Evolutionary conservation across 2,329 filamentous ascomycete species (phyloP).

Genomic region (Fusarium sororula): DNA sequence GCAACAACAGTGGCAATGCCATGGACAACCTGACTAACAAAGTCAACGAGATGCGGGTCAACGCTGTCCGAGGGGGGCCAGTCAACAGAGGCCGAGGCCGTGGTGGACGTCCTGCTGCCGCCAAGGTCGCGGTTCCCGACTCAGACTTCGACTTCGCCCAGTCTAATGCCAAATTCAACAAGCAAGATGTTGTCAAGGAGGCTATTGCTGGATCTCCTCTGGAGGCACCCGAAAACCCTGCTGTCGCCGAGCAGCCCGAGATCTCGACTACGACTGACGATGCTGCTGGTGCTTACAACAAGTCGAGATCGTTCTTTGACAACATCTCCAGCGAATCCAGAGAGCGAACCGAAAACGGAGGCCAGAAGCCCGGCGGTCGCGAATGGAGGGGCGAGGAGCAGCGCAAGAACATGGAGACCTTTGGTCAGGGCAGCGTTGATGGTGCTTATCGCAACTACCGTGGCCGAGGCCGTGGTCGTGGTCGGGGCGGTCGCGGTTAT

Average conservation of each 20-base stretch:
- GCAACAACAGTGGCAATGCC: constrained; percentile 54
- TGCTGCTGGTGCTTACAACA: constrained; percentile 77
- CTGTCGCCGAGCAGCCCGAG: constrained; percentile 49
- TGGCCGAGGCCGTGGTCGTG: constrained; percentile 79
- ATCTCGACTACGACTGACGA: constrained; percentile 52
- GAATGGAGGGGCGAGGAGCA: constrained; percentile 95
- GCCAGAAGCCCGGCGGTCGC: constrained; percentile 76
- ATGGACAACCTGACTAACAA: constrained; percentile 79
- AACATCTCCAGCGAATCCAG: constrained; percentile 96
- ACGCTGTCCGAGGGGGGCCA: constrained; percentile 57
- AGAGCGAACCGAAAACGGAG: constrained; percentile 80
- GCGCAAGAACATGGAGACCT: constrained; percentile 96
- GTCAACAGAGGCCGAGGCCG: constrained; percentile 60
- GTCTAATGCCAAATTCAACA: constrained; percentile 59
- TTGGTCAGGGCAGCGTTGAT: constrained; percentile 95
- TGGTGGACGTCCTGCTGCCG: constrained; percentile 55
- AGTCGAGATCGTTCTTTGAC: constrained; percentile 91
- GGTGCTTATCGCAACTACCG: constrained; percentile 80
- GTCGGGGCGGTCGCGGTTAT: constrained; percentile 56
- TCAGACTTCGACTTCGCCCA: constrained; percentile 91
- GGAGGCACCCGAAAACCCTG: constrained; percentile 57
- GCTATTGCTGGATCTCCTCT: constrained; percentile 81
- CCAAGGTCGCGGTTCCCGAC: constrained; percentile 87
- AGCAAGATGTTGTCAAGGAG: constrained; percentile 77
- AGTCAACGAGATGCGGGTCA: constrained; percentile 79